Base-by-base conservation (phyloP, 106 monocot genomes). In the Amphibolis antarctica region DNA sequence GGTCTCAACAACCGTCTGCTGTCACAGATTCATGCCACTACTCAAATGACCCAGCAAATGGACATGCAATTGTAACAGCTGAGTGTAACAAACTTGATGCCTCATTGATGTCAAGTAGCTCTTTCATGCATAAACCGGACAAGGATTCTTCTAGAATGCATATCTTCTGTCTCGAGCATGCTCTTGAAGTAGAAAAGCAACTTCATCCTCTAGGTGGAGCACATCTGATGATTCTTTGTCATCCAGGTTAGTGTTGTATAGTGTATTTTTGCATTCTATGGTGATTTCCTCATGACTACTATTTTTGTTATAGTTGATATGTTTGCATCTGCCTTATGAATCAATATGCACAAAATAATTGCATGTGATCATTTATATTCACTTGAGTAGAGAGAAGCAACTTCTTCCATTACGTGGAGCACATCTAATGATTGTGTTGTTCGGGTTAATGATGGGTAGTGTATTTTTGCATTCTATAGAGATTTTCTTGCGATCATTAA, bases 131-230 rank as follows among this genome's bases (percentile, higher is more conserved):
- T 52, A 77, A 28, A 53, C 69, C 57, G 48, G 86, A 83, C 59
- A 92, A 79, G 31, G 86, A 92, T 81, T 92, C 86, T 30, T 83
- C 79, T 54, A 81, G 83, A 70, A 76, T 81, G 86, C 91, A 92
- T 78, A 78, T 92, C 49, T 92, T 92, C 71, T 92, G 91, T 67
- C 91, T 92, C 47, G 74, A 92, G 46, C 86, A 92, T 77, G 91
- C 91, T 47, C 45, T 81, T 30, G 86, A 86, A 48, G 83, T 86
- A 21, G 76, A 83, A 63, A 83, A 73, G 66, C 78, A 76, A 62
- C 76, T 92, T 59, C 74, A 21, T 11, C 53, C 60, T 10, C 54
- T 81, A 19, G 91, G 91, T 67, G 91, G 91, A 26, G 78, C 70
- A 31, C 56, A 81, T 68, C 69, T 86, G 53, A 72, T 86, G 76